phyloP scores from a whole-genome alignment of 371 early-diverging fungal genomes.

The Blakeslea trispora region DNA sequence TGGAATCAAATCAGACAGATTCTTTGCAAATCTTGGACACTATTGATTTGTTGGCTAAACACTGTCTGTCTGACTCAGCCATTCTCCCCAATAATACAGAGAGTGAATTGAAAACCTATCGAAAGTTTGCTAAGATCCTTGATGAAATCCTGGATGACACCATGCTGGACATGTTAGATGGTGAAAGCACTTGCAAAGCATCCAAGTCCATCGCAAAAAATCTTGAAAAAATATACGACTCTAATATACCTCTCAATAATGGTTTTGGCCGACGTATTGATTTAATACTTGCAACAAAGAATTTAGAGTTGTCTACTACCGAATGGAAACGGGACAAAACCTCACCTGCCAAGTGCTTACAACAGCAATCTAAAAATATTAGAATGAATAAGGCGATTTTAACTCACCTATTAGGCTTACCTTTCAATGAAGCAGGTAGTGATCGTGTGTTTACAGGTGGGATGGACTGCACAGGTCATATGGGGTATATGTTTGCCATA shows the following conservation, averaged over 20 bases:
- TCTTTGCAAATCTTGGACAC: conserved; percentile 5
- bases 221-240: conserved; percentile 18
- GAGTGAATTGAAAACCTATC: conserved; percentile 1
- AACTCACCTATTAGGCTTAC: conserved; percentile 3
- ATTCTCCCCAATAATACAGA: conserved; percentile 5
- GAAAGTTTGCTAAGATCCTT: conserved; percentile 2
- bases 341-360: conserved; percentile 6
- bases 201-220: conserved; percentile 22
- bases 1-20: conserved; percentile 3
- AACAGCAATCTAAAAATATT: conserved; percentile 4
- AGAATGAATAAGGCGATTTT: conserved; percentile 12
- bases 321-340: conserved; percentile 9
- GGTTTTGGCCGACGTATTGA: conserved; percentile 24
- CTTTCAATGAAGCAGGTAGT: conserved; percentile 8
- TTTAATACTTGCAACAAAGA: conserved; percentile 9
- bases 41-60: conserved; percentile 2
- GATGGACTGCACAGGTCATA: conserved; percentile 3
- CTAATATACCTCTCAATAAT: conserved; percentile 21
- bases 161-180: conserved; percentile 1
- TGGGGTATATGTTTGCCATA: conserved; percentile 10
- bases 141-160: conserved; percentile 5
- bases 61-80: not conserved
- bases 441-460: conserved; percentile 6
- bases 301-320: conserved; percentile 8
- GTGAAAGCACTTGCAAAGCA: conserved; percentile 21